phyloP scores from a whole-genome alignment of 148 eudicot species.

The Simmondsia chinensis region DNA sequence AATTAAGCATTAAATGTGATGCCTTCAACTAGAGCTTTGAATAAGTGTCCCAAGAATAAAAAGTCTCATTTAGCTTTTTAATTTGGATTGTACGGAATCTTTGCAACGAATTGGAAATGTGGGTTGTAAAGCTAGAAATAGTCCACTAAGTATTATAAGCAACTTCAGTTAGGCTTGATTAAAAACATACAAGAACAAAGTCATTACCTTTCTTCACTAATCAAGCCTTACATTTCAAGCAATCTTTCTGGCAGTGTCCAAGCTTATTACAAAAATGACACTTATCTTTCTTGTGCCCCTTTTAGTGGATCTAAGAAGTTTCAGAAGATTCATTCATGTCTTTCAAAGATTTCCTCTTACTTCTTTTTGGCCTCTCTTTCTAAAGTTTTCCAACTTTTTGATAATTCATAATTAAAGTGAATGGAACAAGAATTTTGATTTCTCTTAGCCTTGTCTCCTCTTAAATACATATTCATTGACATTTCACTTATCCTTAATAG shows the following conservation, averaged over 20 bases:
- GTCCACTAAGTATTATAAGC: conserved; percentile 16
- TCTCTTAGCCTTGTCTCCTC: background rate
- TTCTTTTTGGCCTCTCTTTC: too few relatives aligned
- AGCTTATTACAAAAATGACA: background rate
- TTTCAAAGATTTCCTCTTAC: background rate
- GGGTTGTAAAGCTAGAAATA: conserved; percentile 15
- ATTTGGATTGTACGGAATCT: conserved; percentile 11
- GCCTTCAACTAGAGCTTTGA: conserved; percentile 5
- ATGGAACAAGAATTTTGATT: too few relatives aligned
- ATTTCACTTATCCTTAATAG: too few relatives aligned
- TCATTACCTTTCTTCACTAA: too few relatives aligned
- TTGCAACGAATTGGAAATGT: conserved; percentile 9
- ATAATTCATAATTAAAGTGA: too few relatives aligned
- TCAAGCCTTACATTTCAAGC: too few relatives aligned
- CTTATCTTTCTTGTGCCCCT: background rate
- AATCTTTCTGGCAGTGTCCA: conserved; percentile 7
- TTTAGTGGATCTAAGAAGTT: background rate
- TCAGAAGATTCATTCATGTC: background rate
- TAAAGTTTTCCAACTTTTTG: too few relatives aligned
- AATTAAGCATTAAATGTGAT: too few relatives aligned
- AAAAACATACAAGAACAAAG: conserved; percentile 11
- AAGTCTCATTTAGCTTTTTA: conserved; percentile 1
- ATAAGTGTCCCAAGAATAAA: conserved; percentile 6
- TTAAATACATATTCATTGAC: background rate
- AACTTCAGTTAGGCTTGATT: conserved; percentile 10